Evolutionary conservation across 2,329 filamentous ascomycete genomes (phyloP), one percentile per base, ranked within the genome.

Genomic region (Fusarium mangiferae): DNA sequence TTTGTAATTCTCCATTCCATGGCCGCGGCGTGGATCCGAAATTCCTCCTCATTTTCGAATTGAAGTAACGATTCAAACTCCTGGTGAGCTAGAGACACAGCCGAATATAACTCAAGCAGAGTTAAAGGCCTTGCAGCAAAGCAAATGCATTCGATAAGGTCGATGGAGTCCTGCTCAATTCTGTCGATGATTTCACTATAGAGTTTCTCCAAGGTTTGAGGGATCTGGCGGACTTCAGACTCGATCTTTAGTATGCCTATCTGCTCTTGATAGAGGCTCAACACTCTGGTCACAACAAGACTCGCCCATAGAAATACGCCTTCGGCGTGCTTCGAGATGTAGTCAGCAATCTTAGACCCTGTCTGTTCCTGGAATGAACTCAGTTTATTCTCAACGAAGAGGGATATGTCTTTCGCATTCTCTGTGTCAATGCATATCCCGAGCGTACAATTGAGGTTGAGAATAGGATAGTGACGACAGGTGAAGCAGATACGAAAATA

Each of bases 251-350:
- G 30, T 33, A 13, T 13, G 30, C 30, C 2, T 33, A 12, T 13
- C 30, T 33, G 4, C 12, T 2, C 30, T 33, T 33, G 30, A 13
- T 33, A 33, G 30, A 80, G 70, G 2, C 63, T 7, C 2, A 78
- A 26, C 17, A 75, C 73, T 18, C 42, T 48, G 0, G 75, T 44
- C 11, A 79, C 68, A 1, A 82, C 80, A 18, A 84, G 74, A n/a
- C 38, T 57, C 1, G 80, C 81, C 83, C 83, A 84, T 28, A 83
- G 68, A 55, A 84, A 84, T 11, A 84, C 66, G 6, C 83, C 82
- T 0, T 56, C 28, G 4, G 82, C 78, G 18, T 75, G 76, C 6
- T 61, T 6, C 6, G 65, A 75, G 26, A 84, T 80, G 1, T 73
- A 24, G 4, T 67, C 30, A 12, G 60, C 36, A 48, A 78, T 66